Base-by-base conservation (phyloP, 495 filamentous ascomycete genomes). In the Neohortaea acidophila region DNA sequence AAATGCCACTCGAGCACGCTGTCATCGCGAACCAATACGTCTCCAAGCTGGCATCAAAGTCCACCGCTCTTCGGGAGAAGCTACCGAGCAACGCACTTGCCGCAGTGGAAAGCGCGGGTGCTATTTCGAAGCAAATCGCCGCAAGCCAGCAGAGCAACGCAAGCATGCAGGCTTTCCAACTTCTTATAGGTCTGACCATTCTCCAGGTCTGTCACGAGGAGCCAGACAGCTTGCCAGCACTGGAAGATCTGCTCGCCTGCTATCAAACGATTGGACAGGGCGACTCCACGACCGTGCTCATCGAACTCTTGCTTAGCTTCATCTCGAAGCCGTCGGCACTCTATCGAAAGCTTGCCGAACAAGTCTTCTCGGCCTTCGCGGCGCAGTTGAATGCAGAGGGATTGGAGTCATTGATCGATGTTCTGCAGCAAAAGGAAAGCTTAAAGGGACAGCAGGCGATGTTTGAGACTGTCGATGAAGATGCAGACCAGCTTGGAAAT, bases 131-230 rank as follows among this genome's bases (percentile, higher is more conserved):
- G n/a, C n/a, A n/a, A n/a, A n/a, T n/a, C n/a, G n/a, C n/a, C n/a
- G n/a, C n/a, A n/a, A n/a, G n/a, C n/a, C n/a, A n/a, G n/a, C n/a
- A n/a, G n/a, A n/a, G n/a, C n/a, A n/a, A n/a, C n/a, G n/a, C n/a
- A n/a, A n/a, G n/a, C n/a, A n/a, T n/a, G n/a, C n/a, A 60, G 73
- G 79, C 81, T 0, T 77, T 92, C 44, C 75, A 76, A 29, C 66
- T 94, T 6, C 64, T 94, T 6, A 86, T 89, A 56, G 80, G 81
- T n/a, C 66, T 92, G 39, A 77, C 79, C 1, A 70, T 94, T 33
- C 58, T 94, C 21, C 82, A 93, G 51, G 67, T 93, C n/a, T 87
- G 89, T 59, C 80, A 84, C 49, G 81, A 79, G 14, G 83, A 91
- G 40, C 67, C 79, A 0, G 89, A 96, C 47, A 81, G 85, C 4